Evolutionary conservation across 2,329 filamentous ascomycete genomes (phyloP).

Genomic region (Diaporthe vexans): DNA sequence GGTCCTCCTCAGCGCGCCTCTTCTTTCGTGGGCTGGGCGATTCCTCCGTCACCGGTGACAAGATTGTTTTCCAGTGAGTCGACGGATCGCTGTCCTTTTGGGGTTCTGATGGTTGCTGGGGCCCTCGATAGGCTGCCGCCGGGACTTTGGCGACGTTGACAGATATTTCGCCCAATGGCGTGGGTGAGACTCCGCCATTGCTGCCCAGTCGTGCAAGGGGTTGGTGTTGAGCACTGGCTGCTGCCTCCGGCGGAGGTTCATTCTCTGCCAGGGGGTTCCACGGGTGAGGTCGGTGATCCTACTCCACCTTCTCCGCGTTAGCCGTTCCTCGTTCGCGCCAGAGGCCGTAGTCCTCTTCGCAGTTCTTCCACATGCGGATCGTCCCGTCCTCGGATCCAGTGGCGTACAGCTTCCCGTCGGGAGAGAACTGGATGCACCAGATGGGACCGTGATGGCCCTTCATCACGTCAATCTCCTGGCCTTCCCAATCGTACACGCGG

Average conservation of each 20-base stretch:
- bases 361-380: slow-evolving; percentile 90
- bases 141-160: slow-evolving; percentile 40
- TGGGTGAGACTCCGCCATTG: neutral
- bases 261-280: slow-evolving; percentile 40
- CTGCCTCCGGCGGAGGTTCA: slow-evolving; percentile 28
- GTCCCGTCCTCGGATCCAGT: slow-evolving; percentile 98
- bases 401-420: slow-evolving; percentile 95
- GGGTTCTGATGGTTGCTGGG: slow-evolving; percentile 21
- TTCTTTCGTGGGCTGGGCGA: slow-evolving; percentile 36
- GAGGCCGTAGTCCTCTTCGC: slow-evolving; percentile 74
- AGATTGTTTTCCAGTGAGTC: slow-evolving; percentile 34
- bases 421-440: slow-evolving; percentile 95
- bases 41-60: slow-evolving; percentile 42
- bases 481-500: slow-evolving; percentile 91
- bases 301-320: slow-evolving; percentile 43
- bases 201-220: neutral
- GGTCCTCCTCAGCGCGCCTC: slow-evolving; percentile 24
- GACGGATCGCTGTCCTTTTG: slow-evolving; percentile 17
- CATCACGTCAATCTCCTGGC: slow-evolving; percentile 89
- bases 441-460: slow-evolving; percentile 98
- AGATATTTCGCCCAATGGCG: slow-evolving; percentile 40
- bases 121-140: slow-evolving; percentile 18
- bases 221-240: slow-evolving; percentile 14
- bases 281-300: slow-evolving; percentile 40
- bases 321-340: slow-evolving; percentile 66